Evolutionary conservation across 1,284 basidiomycete genomes (phyloP), one percentile per base, ranked within the genome.

Genomic region (Boletus sp.): DNA sequence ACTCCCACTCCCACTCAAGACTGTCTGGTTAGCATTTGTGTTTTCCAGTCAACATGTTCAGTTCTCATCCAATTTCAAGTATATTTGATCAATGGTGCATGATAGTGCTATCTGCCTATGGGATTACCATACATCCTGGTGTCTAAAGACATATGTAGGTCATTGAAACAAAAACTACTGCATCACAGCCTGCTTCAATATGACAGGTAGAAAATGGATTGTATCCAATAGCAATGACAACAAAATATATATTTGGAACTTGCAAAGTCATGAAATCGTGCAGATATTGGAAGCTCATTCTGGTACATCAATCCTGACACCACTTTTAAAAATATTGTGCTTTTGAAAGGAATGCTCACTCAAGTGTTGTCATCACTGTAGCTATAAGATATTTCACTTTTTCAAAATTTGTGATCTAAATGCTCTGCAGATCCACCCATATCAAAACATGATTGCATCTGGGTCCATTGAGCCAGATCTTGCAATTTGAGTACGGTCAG

Each of bases 21-120:
- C 47, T 50, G 25, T 40, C 56, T 51, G 37, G 62, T 38, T 31
- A 28, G 40, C 49, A 48, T 25, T 13, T 23, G 13, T 44, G 23
- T 44, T 6, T 9, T 1, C 64, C 70, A 92, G 93, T 62, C 91
- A 94, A 73, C 89, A 91, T 65, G 92, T 95, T 17, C 85, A 90
- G 66, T 98, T 98, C 79, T 95, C 96, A 0, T 97, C 97, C 1
- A 96, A 95, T 67, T 94, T 93, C 6, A 92, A 93, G 77, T 97
- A 95, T 74, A 90, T 99, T 56, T 83, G 98, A 52, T 93, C 94
- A 2, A 91, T 94, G 0, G 91, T 95, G 0, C 89, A 98, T 66
- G 95, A 98, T 69, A 93, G 88, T 62, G 88, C 91, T 0, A 92
- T 98, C 64, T 86, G 97, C 1, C 80, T 99, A 17, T 98, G 97